phyloP scores from a whole-genome alignment of 495 filamentous ascomycete species.

The Glutinoglossum americanum region DNA sequence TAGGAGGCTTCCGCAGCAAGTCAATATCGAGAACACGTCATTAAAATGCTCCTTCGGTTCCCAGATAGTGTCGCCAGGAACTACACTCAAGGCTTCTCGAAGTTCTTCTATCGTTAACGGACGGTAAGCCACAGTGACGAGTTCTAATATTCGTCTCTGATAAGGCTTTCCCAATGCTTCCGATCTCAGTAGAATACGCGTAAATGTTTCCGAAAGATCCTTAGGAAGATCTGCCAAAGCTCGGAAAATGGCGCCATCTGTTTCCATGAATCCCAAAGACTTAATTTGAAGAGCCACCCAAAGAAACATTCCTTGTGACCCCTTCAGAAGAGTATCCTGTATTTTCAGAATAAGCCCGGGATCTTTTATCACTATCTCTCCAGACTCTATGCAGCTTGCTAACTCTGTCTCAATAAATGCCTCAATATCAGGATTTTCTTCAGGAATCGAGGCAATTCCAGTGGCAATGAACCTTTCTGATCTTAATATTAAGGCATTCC shows the following conservation, averaged over 20 bases:
- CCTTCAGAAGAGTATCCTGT: slow-evolving; percentile 14
- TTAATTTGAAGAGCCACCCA: slow-evolving; percentile 26
- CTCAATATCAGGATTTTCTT: slow-evolving; percentile 21
- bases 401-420: slow-evolving; percentile 19
- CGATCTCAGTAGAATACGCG: slow-evolving; percentile 18
- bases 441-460: slow-evolving; percentile 13
- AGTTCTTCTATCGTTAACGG: slow-evolving; percentile 22
- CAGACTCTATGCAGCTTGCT: slow-evolving; percentile 13
- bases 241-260: slow-evolving; percentile 20
- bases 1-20: slow-evolving; percentile 22
- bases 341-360: slow-evolving; percentile 19
- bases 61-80: slow-evolving; percentile 17
- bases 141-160: slow-evolving; percentile 15
- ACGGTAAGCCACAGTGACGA: slow-evolving; percentile 15
- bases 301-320: slow-evolving; percentile 24
- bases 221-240: slow-evolving; percentile 21
- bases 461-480: slow-evolving; percentile 7
- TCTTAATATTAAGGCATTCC: slow-evolving; percentile 8
- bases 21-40: slow-evolving; percentile 16
- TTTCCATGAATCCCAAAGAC: slow-evolving; percentile 17
- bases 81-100: slow-evolving; percentile 22
- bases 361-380: slow-evolving; percentile 17
- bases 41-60: slow-evolving; percentile 17
- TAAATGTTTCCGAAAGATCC: slow-evolving; percentile 20
- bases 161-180: slow-evolving; percentile 7